Evolutionary conservation across 2,329 filamentous ascomycete species (phyloP), one percentile per base, ranked within the genome.

Genomic region (Davidsoniella australis): DNA sequence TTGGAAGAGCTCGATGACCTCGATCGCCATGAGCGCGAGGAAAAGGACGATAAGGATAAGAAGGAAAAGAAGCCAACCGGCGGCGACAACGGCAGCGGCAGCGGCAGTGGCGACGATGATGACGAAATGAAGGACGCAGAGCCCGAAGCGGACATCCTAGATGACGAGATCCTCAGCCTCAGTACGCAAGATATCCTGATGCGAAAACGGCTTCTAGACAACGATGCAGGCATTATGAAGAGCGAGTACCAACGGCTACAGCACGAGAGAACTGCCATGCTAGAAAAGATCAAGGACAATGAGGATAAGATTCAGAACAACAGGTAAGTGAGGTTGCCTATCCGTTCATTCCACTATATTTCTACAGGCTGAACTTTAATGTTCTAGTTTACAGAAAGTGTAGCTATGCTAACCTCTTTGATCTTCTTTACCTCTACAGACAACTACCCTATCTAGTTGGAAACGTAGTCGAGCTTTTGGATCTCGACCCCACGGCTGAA

Each of bases 251-350:
- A 94, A 63, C 82, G 91, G 58, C 73, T 98, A 68, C 83, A 82
- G 59, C 91, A 98, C 61, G 91, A 98, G 69, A 94, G 94, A 70
- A 79, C 82, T 45, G 81, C 85, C 45, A 98, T 98, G 91, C 80
- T 80, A 52, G 89, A 96, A 66, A 96, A 95, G 73, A 96, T 98
- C 66, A 96, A 95, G 74, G 91, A 98, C 64, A 98, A 98, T 62
- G 70, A 85, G 60, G 93, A 98, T 58, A 98, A 98, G 77, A 98
- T 98, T 61, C 88, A 93, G 57, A 96, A 98, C 68, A 98, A 98
- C 72, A 78, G 87, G 88, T 94, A 70, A 57, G 73, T 48, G 58
- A 42, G 49, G 43, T 48, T 17, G 18, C 33, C 18, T 36, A 46
- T 41, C 20, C 37, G 29, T 24, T 9, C 17, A 23, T 29, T 12